Conservation (phyloP, 495 filamentous ascomycete genomes). For the Lophium mytilinum region DNA sequence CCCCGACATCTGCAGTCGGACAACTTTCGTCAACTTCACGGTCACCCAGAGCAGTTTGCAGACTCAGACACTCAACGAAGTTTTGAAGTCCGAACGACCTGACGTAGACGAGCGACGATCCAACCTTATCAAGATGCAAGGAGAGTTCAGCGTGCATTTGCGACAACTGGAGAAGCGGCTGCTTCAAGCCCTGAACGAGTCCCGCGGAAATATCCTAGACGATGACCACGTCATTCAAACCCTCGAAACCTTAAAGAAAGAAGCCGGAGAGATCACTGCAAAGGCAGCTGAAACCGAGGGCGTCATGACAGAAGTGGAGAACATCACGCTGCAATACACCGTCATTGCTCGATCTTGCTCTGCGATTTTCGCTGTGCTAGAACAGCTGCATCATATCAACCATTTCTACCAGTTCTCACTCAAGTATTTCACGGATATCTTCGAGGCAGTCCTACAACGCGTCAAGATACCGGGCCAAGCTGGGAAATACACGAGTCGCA, state of each 20-base stretch:
- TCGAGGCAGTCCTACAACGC: conserved; percentile 79
- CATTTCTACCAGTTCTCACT: conserved; percentile 99
- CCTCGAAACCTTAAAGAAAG: conserved; percentile 93
- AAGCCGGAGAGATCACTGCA: conserved; percentile 87
- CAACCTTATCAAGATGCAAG: conserved; percentile 95
- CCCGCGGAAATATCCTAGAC: conserved; percentile 94
- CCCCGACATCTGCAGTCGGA: conserved; percentile 96
- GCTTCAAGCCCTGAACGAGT: conserved; percentile 92
- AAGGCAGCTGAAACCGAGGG: conserved; percentile 97
- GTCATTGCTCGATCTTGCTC: conserved; percentile 90
- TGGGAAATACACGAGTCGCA: conserved; percentile 64
- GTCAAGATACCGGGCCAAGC: conserved; percentile 67
- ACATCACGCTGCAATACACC: conserved; percentile 85
- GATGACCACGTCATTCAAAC: conserved; percentile 98
- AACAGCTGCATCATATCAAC: conserved; percentile 95
- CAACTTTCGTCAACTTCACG: conserved; percentile 98
- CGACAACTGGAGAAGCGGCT: conserved; percentile 93
- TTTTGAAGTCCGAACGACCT: conserved; percentile 91
- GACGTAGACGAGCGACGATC: conserved; percentile 96
- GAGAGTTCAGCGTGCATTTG: conserved; percentile 95
- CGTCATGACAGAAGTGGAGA: conserved; percentile 95
- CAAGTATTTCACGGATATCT: conserved; percentile 96
- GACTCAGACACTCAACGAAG: conserved; percentile 93
- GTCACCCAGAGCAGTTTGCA: conserved; percentile 98
- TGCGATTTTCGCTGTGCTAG: conserved; percentile 90